Evolutionary conservation across 225 moss, liverwort and hornwort genomes (phyloP), one percentile per base, ranked within the genome.

Genomic region (Marchantia polymorpha): DNA sequence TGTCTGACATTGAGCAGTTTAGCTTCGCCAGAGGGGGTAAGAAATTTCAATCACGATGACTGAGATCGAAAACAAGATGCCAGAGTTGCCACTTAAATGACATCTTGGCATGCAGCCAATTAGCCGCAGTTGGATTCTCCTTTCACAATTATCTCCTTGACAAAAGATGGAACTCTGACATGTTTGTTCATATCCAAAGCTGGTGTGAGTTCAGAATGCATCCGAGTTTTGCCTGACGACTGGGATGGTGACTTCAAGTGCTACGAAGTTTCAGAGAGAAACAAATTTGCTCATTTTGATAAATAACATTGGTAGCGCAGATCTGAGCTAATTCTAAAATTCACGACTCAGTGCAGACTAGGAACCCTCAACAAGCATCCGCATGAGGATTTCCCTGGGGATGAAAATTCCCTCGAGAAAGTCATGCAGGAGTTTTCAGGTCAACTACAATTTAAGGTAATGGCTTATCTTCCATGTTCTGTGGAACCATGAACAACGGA

Each of bases 271-370:
- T 12, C 16, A 17, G 20, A 17, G 60, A 7, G 39, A 39, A 39
- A 5, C 39, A 39, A 39, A 2, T 39, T 39, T 39, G 5, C 5
- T 39, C 39, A 39, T 39, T 39, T 39, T 39, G 5, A 5, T 39
- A 5, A 39, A 2, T 39, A 39, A 39, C 39, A 39, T 39, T 2
- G 5, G 39, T 2, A 39, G 5, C 4, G 47, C 51, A 71, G 49
- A 7, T 50, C 51, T n/a, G 30, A 64, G 50, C 78, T 69, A 29
- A 69, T 19, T 75, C 75, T 22, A 58, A 20, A 59, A 31, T 58
- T 61, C 67, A 63, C 65, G 64, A 54, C 72, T 75, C 83, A 83
- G 55, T 83, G 84, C 84, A 84, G 84, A 76, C 84, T 80, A 77
- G 71, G 80, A 63, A 52, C 51, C 63, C 31, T 63, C 0, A 80